Conservation (phyloP, 805 yeast species). For the Yamadazyma insecticola region DNA sequence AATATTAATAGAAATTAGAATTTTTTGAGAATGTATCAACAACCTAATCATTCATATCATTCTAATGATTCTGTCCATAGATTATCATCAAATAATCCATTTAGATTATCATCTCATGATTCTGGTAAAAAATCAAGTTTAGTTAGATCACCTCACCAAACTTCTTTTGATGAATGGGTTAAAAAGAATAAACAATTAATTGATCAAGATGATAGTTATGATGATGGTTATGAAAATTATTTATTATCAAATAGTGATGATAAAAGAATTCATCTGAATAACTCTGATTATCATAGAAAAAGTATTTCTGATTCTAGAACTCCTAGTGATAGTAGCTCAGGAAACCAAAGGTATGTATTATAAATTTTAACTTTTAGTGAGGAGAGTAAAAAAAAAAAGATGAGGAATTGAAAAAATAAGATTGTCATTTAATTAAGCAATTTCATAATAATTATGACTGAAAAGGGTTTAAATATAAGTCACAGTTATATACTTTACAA, state of each 20-base stretch:
- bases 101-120: slow-evolving; percentile 39
- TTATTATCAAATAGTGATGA: slow-evolving; percentile 4
- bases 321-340: slow-evolving; percentile 17
- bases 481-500: no score
- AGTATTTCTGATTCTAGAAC: no score
- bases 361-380: no score
- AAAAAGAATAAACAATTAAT: slow-evolving; percentile 38
- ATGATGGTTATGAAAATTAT: slow-evolving; percentile 15
- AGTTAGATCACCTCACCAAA: slow-evolving; percentile 18
- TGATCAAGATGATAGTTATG: slow-evolving; percentile 32
- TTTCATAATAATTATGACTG: no score
- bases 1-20: no score
- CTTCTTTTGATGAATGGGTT: slow-evolving; percentile 56
- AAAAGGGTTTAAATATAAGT: no score
- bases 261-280: neutral
- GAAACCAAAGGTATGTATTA: no score
- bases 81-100: slow-evolving; percentile 69
- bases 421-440: no score
- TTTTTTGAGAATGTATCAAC: slow-evolving; percentile 41
- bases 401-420: no score
- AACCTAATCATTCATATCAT: slow-evolving; percentile 29
- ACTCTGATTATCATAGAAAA: no score
- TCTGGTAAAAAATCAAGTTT: slow-evolving; percentile 16
- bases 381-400: no score
- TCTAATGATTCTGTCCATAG: slow-evolving; percentile 37